Conservation (phyloP, 2,329 filamentous ascomycete genomes). For the Trichophaea hybrida region DNA sequence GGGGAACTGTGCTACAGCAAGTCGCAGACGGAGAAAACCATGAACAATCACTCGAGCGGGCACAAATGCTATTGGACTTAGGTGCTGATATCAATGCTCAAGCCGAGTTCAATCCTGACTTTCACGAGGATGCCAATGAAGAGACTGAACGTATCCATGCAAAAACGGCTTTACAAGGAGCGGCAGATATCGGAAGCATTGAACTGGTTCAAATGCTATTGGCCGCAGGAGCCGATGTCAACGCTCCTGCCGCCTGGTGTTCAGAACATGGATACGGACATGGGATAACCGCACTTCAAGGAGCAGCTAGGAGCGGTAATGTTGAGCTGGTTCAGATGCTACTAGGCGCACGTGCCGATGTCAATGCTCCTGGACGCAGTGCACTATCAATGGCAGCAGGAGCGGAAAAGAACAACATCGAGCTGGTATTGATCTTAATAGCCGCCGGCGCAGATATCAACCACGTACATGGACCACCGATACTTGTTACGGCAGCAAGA, state of each 20-base stretch:
- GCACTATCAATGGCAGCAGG: slow-evolving; percentile 1
- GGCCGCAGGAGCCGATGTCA: slow-evolving; percentile 4
- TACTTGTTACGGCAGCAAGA: background rate
- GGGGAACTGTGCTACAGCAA: too few species aligned
- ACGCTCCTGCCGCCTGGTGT: background rate
- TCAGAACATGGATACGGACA: too few species aligned
- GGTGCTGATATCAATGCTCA: slow-evolving; percentile 32
- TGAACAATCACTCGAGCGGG: too few species aligned
- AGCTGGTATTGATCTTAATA: too few species aligned
- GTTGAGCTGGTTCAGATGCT: background rate
- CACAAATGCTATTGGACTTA: slow-evolving; percentile 25
- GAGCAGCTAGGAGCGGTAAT: background rate
- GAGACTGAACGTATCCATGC: background rate
- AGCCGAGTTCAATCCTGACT: background rate
- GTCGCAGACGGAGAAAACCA: background rate
- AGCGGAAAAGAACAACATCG: too few species aligned
- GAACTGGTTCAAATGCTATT: slow-evolving; percentile 1
- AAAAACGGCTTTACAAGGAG: background rate
- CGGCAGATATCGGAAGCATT: background rate
- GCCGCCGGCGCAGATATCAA: too few species aligned
- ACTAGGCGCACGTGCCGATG: background rate
- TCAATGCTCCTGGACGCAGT: slow-evolving; percentile 3
- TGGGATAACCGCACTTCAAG: slow-evolving; percentile 4
- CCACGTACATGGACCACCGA: too few species aligned
- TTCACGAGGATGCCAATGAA: background rate